phyloP scores from a whole-genome alignment of 2,329 filamentous ascomycete species.

The Magnaporthiopsis incrustans region DNA sequence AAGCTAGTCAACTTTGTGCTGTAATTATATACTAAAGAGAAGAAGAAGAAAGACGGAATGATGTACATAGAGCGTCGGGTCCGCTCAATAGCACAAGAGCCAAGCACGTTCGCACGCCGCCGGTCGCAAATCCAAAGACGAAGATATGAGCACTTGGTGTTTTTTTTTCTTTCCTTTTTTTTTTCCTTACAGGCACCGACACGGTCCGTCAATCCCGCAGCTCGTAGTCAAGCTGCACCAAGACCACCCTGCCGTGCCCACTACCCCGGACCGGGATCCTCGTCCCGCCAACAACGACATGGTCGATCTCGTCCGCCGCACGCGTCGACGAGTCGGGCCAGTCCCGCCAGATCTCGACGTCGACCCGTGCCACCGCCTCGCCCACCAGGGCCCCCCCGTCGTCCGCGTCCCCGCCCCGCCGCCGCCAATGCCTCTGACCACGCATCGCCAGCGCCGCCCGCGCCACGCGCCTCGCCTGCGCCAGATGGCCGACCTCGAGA shows the following conservation, averaged over 20 bases:
- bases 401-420: too few species aligned
- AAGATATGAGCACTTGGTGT: too few species aligned
- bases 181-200: too few species aligned
- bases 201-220: neutral
- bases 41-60: neutral
- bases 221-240: constrained; percentile 15
- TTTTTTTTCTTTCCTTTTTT: too few species aligned
- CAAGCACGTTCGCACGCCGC: too few species aligned
- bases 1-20: constrained; percentile 69
- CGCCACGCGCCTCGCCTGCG: constrained; percentile 59
- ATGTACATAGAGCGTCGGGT: neutral
- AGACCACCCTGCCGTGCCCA: constrained; percentile 40
- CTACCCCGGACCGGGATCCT: constrained; percentile 34
- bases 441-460: constrained; percentile 29
- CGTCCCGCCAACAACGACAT: constrained; percentile 16
- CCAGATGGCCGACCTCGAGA: constrained; percentile 64
- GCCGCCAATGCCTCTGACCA: neutral
- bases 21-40: constrained; percentile 5
- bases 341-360: constrained; percentile 68
- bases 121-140: too few species aligned
- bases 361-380: constrained; percentile 28
- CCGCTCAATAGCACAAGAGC: too few species aligned
- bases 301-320: constrained; percentile 18
- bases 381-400: constrained; percentile 33
- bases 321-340: constrained; percentile 38